Base-by-base conservation (phyloP, 176 grass and related monocot species). In the Musa beccarii region DNA sequence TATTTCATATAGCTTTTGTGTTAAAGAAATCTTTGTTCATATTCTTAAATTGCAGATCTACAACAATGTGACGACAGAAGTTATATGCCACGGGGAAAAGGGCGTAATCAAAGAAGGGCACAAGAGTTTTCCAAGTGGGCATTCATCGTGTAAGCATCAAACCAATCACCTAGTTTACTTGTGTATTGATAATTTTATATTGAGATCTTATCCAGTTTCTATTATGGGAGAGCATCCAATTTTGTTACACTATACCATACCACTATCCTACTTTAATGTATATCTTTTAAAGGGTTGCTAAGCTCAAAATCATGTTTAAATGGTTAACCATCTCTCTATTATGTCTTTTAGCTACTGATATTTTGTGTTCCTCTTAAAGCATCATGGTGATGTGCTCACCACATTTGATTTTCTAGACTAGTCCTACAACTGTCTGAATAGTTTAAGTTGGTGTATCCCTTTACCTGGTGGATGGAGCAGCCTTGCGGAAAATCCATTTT, bases 101-200 rank as follows among this genome's bases (percentile, higher is more conserved):
- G 53, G 69, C 53, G 20, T 72, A 12, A 72, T 72, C 49, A 72
- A 72, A 53, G 69, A 72, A 72, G 69, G 69, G 20, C 69, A 72
- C 50, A 72, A 72, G 69, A 72, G 69, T 23, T 72, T 72, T 14
- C 69, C 69, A 15, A 72, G 69, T 13, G 69, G 69, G 2, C 69
- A 72, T 53, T 72, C 69, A 2, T 72, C 69, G 23, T 72, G 69
- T 72, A 72, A 54, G 69, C 21, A 54, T 51, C 69, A 13, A 53
- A 23, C 20, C 24, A 52, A 22, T 54, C 2, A 12, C 51, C 15
- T 62, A 23, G 19, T 9, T 21, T 72, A 12, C 19, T 72, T 52
- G 2, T 52, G 11, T 19, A n/a, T 62, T 21, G 10, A n/a, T 19
- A 15, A 7, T 62, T n/a, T n/a, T 19, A 62, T 19, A 8, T 6